Conservation (phyloP, 2,329 filamentous ascomycete genomes). For the Hypoxylon sp. region DNA sequence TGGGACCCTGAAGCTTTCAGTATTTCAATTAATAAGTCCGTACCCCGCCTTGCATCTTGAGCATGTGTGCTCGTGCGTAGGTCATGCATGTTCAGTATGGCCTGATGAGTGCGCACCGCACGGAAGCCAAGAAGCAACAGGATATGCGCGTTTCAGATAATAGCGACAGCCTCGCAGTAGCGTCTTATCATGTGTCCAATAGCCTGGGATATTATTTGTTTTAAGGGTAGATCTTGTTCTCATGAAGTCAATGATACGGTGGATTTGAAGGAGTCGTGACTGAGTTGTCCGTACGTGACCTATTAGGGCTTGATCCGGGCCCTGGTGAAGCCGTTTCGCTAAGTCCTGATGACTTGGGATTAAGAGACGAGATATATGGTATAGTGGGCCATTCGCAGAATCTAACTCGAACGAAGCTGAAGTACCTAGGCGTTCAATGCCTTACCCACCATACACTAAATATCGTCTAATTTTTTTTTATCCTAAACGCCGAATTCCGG, state of each 20-base stretch:
- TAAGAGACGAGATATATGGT: not conserved
- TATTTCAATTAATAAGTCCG: not conserved
- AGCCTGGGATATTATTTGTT: conserved; percentile 19
- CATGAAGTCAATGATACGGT: conserved; percentile 10
- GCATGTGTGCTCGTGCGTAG: conserved; percentile 9
- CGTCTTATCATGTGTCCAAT: conserved; percentile 14
- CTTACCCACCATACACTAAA: not conserved
- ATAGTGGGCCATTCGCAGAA: not conserved
- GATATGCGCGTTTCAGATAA: conserved; percentile 31
- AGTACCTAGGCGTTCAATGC: not conserved
- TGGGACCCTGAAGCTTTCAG: not conserved
- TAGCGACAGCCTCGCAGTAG: conserved; percentile 26
- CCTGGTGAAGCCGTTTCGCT: not conserved
- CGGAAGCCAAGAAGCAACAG: conserved; percentile 1
- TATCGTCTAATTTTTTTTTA: conserved; percentile 14
- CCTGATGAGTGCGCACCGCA: conserved; percentile 15
- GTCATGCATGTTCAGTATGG: conserved; percentile 18
- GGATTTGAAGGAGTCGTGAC: not conserved
- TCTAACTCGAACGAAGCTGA: conserved; percentile 7
- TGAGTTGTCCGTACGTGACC: conserved; percentile 12
- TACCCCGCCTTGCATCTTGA: not conserved
- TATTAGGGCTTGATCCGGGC: not conserved
- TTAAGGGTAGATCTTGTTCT: conserved; percentile 29
- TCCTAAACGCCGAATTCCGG: not conserved
- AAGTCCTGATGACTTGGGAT: not conserved